Conservation (phyloP, 495 filamentous ascomycete species). For the Podospora anserina region DNA sequence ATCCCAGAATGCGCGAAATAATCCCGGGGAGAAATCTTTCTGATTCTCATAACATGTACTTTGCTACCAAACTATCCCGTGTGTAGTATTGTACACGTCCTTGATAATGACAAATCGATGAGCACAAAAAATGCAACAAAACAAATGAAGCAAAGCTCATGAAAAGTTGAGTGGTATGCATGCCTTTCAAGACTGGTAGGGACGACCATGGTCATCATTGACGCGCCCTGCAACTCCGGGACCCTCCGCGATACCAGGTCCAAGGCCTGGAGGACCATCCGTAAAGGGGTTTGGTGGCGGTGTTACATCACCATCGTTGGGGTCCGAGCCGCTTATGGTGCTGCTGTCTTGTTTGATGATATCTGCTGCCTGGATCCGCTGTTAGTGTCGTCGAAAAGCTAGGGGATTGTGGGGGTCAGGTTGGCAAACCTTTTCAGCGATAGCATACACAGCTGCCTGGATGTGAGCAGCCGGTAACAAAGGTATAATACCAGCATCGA, state of each 20-base stretch:
- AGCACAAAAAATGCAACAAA: neutral
- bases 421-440: slow-evolving; percentile 48
- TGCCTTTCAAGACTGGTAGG: too few species aligned
- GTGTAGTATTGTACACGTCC: neutral
- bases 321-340: neutral
- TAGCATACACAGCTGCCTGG: slow-evolving; percentile 49
- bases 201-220: too few species aligned
- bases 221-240: neutral
- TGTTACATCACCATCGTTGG: neutral
- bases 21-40: neutral
- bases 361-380: neutral
- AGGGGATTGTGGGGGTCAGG: neutral
- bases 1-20: too few species aligned
- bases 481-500: slow-evolving; percentile 53
- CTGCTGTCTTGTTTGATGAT: slow-evolving; percentile 3
- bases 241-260: neutral
- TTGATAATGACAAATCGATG: neutral
- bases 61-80: neutral
- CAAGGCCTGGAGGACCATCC: neutral
- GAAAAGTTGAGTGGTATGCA: neutral
- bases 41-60: neutral
- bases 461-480: slow-evolving; percentile 46
- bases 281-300: neutral
- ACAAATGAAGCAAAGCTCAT: neutral
- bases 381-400: neutral